Base-by-base conservation (phyloP, 2,329 filamentous ascomycete species). In the Sporothrix brunneoviolacea region DNA sequence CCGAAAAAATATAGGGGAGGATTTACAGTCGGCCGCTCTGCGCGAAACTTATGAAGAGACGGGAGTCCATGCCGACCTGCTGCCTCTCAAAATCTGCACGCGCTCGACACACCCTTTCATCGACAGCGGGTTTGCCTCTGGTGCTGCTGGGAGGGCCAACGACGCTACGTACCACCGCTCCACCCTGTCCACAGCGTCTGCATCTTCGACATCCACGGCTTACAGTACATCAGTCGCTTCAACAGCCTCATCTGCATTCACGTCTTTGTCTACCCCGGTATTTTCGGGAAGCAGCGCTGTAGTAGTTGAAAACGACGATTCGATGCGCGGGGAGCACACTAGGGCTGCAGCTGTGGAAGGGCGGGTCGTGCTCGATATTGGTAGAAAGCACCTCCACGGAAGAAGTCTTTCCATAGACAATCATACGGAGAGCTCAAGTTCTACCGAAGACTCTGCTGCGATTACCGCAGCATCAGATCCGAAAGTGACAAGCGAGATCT, bases 111-210 rank as follows among this genome's bases (percentile, higher is more conserved):
- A 38, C 18, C 45, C 49, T 8, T 21, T 61, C 64, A 9, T 50
- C 52, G 16, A 51, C 38, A 5, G 55, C 53, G 19, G 52, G 33
- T 35, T 8, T 21, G 41, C 39, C 9, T 15, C 30, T 8, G 24
- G 19, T 15, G 22, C 50, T 21, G 43, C 28, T 8, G 22, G 30
- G 32, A 47, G 51, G 35, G 27, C 52, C 48, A 38, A 42, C 24
- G 41, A 30, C 12, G 9, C n/a, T 12, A 32, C 36, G 10, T 16
- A 30, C 19, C 50, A 51, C 32, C 30, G 32, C 89, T 95, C 59
- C 87, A 95, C 64, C 83, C 96, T 53, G 73, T 81, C 7, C 91
- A 96, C 63, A 91, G 91, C 24, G 77, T 95, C 42, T 95, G 96
- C 69, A 88, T 86, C 13, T 80, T 86, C 62, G 85, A 91, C 58